Evolutionary conservation across 345 rosid genomes (phyloP).

Genomic region (Acer yangbiense): DNA sequence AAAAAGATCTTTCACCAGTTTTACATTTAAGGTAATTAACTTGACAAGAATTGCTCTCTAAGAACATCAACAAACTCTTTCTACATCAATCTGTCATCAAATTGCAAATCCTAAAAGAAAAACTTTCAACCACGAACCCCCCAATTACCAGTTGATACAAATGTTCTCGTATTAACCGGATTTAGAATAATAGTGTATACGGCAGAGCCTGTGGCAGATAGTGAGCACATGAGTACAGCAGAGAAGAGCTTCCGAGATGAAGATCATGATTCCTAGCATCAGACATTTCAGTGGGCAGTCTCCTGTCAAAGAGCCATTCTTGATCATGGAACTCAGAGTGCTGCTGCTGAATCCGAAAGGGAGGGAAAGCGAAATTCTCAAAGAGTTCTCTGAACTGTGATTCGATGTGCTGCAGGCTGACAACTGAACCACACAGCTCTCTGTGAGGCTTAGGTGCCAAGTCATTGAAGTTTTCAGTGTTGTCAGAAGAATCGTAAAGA

Average conservation of each 20-base stretch:
- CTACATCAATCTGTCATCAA: too few species aligned
- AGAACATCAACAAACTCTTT: too few species aligned
- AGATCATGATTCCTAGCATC: background rate
- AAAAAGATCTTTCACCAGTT: too few species aligned
- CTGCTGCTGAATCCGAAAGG: background rate
- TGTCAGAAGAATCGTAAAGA: constrained; percentile 21
- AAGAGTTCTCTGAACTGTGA: background rate
- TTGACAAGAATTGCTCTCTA: too few species aligned
- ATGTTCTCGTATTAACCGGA: too few species aligned
- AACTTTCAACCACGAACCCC: background rate
- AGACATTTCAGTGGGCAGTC: background rate
- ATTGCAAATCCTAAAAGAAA: too few species aligned
- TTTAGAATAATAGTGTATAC: background rate
- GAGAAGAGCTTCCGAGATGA: background rate
- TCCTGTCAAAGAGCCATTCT: constrained; percentile 28
- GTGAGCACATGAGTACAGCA: background rate
- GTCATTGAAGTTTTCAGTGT: background rate
- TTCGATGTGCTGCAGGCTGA: too few species aligned
- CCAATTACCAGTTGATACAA: background rate
- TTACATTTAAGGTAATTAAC: too few species aligned
- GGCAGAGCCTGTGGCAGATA: constrained; percentile 23
- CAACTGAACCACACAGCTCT: too few species aligned
- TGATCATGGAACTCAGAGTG: constrained; percentile 14
- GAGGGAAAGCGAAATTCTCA: background rate
- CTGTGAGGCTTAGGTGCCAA: too few species aligned